Conservation (phyloP, 208 protist genomes). For the Trypanosoma boissoni region DNA sequence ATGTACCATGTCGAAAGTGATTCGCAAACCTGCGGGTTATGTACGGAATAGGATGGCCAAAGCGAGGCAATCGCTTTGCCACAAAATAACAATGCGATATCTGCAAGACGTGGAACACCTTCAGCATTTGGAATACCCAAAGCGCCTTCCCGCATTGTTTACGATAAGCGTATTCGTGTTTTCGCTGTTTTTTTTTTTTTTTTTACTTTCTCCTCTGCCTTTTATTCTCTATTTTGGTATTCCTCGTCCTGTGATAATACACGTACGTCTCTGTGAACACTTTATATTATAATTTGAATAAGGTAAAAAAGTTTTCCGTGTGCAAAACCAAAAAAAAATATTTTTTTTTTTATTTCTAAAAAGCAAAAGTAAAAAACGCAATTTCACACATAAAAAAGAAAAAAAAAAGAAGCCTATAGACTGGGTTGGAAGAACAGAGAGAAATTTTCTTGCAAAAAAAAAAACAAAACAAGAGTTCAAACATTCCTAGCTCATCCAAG, state of each 20-base stretch:
- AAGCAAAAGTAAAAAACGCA: neutral
- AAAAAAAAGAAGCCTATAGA: no score
- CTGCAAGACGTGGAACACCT: conserved; percentile 39
- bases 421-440: neutral
- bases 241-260: neutral
- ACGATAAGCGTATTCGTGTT: conserved; percentile 5
- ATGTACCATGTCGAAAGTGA: conserved; percentile 52
- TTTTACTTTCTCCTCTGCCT: neutral
- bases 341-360: neutral
- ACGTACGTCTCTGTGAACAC: no score
- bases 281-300: no score
- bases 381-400: neutral
- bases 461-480: conserved; percentile 1
- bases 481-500: neutral
- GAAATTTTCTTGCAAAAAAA: neutral
- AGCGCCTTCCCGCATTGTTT: conserved; percentile 4
- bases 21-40: conserved; percentile 11
- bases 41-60: conserved; percentile 15
- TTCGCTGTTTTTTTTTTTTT: neutral
- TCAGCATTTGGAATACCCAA: conserved; percentile 29
- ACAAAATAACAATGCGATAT: conserved; percentile 64
- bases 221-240: neutral
- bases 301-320: neutral
- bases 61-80: conserved; percentile 28
- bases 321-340: neutral